Evolutionary conservation across 73 alveolate species (phyloP), one percentile per base, ranked within the genome.

Genomic region (Urostyla sp.): DNA sequence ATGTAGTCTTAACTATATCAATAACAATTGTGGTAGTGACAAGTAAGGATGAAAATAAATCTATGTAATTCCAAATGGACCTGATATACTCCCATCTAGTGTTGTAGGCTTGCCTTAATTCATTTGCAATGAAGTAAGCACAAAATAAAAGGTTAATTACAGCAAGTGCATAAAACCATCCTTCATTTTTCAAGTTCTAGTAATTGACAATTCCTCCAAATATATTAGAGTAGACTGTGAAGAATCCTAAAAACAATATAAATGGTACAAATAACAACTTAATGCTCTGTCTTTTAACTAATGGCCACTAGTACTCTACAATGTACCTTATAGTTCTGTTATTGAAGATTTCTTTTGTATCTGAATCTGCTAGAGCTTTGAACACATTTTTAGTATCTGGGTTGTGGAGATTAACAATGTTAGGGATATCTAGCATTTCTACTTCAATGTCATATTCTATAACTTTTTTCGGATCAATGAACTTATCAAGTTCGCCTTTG

Each of bases 261-360:
- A 69, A 69, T 18, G 83, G 83, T 3, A 26, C 27, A 54, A 69
- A 69, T 6, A 69, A 40, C 4, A 15, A 23, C 30, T 48, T 69
- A 11, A 69, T 18, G 20, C 72, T 69, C 5, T 10, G 27, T 13
- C 3, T 23, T 30, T 69, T 46, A 3, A 54, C 55, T 30, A 27
- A 8, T n/a, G 49, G 72, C 83, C 83, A 69, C 20, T 46, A 10
- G 27, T 27, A 69, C 26, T 69, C 83, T 5, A 69, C 48, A n/a
- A 69, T 1, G 4, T 24, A 34, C 35, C 11, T 6, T 6, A 69
- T 26, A 7, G 60, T 54, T 11, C 21, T 44, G 35, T 63, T 63
- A 4, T n/a, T 40, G 26, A 63, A 63, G 2, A 63, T 63, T 21
- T 63, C 28, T 28, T 43, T 37, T 43, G 37, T 60, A 20, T 58